Conservation (phyloP, 352 stramenopile genomes). For the Phytophthora brassicae region DNA sequence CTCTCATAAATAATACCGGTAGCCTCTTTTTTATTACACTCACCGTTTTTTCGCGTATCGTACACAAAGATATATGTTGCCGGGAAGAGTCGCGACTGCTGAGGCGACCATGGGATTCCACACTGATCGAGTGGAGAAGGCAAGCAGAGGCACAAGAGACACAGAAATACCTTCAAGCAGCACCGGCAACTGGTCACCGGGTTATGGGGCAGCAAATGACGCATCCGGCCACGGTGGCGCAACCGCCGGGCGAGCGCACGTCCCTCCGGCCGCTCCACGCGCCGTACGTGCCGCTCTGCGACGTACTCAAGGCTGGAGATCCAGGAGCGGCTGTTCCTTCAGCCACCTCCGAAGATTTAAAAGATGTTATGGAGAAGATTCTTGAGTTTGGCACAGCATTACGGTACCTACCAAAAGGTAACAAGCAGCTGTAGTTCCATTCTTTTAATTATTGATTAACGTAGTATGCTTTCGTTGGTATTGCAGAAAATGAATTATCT, state of each 20-base stretch:
- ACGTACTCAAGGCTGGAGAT: conserved; percentile 59
- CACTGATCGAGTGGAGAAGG: conserved; percentile 20
- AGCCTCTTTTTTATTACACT: neutral
- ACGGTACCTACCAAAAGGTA: conserved; percentile 61
- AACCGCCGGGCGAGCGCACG: conserved; percentile 18
- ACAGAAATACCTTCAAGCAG: neutral
- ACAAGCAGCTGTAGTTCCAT: neutral
- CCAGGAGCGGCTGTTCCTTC: conserved; percentile 28
- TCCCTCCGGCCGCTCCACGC: conserved; percentile 36
- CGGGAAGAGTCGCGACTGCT: conserved; percentile 27
- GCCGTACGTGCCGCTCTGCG: conserved; percentile 59
- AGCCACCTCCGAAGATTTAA: conserved; percentile 48
- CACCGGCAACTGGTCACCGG: neutral
- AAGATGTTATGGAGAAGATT: conserved; percentile 69
- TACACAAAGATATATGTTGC: conserved; percentile 16
- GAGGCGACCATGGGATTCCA: neutral
- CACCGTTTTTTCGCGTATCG: neutral
- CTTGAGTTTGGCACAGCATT: conserved; percentile 64
- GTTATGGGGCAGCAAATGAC: conserved; percentile 70
- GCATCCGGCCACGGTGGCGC: conserved; percentile 15
- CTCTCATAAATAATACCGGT: too few species aligned
- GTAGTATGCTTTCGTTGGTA: neutral
- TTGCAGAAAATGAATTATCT: conserved; percentile 43
- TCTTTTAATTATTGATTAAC: neutral
- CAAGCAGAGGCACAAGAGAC: conserved; percentile 8